Evolutionary conservation across 495 filamentous ascomycete species (phyloP).

Genomic region (Daldinia grandis): DNA sequence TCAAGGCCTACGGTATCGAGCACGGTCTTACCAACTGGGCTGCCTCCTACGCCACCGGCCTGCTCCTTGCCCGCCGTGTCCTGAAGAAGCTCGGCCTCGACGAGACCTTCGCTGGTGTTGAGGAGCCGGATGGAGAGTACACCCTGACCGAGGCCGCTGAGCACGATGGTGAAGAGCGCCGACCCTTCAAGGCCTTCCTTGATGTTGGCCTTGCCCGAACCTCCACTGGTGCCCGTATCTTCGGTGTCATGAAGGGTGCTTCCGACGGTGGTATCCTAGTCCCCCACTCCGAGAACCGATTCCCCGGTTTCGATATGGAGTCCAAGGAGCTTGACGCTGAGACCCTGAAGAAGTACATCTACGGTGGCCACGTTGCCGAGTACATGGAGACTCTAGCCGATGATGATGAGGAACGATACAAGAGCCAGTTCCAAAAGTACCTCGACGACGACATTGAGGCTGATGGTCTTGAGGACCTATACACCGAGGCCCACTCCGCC

Average conservation of each 20-base stretch:
- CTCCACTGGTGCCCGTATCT: constrained; percentile 97
- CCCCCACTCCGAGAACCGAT: constrained; percentile 98
- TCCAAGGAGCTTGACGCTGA: constrained; percentile 96
- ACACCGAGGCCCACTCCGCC: constrained; percentile 90
- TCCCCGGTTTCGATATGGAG: constrained; percentile 98
- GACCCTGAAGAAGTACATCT: constrained; percentile 98
- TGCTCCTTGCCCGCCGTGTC: constrained; percentile 94
- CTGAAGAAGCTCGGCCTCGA: constrained; percentile 95
- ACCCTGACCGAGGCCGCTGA: constrained; percentile 90
- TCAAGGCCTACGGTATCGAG: constrained; percentile 93
- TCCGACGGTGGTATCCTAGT: constrained; percentile 97
- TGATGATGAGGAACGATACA: constrained; percentile 99
- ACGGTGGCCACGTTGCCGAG: constrained; percentile 96
- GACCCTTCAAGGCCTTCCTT: constrained; percentile 98
- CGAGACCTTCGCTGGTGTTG: constrained; percentile 89
- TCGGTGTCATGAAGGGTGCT: constrained; percentile 99
- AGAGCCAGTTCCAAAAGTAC: constrained; percentile 96
- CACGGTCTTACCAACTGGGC: constrained; percentile 99
- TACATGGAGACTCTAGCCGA: constrained; percentile 99
- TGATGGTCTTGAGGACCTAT: constrained; percentile 96
- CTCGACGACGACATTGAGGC: constrained; percentile 96
- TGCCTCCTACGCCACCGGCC: constrained; percentile 94
- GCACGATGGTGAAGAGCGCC: constrained; percentile 80
- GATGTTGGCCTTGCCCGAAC: constrained; percentile 97
- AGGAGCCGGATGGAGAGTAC: constrained; percentile 95